phyloP scores from a whole-genome alignment of 805 yeast genomes.

The Lachancea kluyveri region DNA sequence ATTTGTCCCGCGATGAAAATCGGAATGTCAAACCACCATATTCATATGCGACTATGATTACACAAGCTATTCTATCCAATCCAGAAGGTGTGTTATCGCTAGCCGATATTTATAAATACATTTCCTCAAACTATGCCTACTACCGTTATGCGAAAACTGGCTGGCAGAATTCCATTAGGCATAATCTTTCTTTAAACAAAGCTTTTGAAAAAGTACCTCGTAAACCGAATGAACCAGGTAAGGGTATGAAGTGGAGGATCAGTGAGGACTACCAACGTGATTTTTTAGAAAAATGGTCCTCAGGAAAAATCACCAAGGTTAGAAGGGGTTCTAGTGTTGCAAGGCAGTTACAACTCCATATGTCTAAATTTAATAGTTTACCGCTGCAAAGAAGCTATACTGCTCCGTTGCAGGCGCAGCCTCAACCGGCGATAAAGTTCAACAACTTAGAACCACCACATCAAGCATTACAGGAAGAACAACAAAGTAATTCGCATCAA shows the following conservation, averaged over 20 bases:
- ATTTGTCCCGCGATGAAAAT: slow-evolving; percentile 82
- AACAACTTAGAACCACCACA: slow-evolving; percentile 4
- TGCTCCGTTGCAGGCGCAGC: slow-evolving; percentile 15
- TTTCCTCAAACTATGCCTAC: slow-evolving; percentile 79
- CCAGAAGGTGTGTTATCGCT: slow-evolving; percentile 82
- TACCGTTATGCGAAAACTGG: slow-evolving; percentile 90
- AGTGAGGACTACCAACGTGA: slow-evolving; percentile 79
- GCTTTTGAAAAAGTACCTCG: slow-evolving; percentile 98
- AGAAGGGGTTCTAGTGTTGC: slow-evolving; percentile 79
- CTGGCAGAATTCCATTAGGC: slow-evolving; percentile 98
- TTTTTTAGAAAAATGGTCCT: slow-evolving; percentile 70
- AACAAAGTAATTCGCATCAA: slow-evolving; percentile 6
- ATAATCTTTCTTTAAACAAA: slow-evolving; percentile 87
- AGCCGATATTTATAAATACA: slow-evolving; percentile 90
- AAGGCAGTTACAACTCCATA: slow-evolving; percentile 70
- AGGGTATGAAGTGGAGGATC: slow-evolving; percentile 99
- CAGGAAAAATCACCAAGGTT: slow-evolving; percentile 66
- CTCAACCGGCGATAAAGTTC: background rate
- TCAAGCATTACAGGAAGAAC: slow-evolving; percentile 9
- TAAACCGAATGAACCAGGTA: slow-evolving; percentile 93
- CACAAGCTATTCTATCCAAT: slow-evolving; percentile 90
- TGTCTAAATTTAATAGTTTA: slow-evolving; percentile 41
- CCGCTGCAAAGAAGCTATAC: slow-evolving; percentile 32
- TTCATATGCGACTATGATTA: slow-evolving; percentile 96
- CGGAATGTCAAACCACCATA: slow-evolving; percentile 92